Conservation (phyloP, 1,284 basidiomycete species). For the Cutaneotrichosporon sp. region DNA sequence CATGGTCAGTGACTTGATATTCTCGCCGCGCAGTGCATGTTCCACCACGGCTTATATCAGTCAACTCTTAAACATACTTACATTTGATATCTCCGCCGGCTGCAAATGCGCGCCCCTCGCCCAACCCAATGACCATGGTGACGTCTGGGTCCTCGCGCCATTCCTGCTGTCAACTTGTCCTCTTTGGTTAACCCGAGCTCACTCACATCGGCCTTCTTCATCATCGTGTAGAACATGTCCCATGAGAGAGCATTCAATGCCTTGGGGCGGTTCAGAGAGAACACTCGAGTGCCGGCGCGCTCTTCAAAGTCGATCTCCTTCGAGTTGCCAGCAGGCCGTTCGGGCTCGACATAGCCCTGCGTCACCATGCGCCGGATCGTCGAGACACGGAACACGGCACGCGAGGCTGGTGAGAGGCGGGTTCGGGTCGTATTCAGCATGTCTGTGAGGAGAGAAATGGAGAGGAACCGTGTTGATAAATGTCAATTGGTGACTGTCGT, state of each 20-base stretch:
- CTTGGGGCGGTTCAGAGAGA: slow-evolving; percentile 63
- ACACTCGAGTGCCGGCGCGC: slow-evolving; percentile 10
- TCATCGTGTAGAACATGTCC: slow-evolving; percentile 74
- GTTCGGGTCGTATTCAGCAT: not conserved
- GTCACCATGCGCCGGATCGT: slow-evolving; percentile 1
- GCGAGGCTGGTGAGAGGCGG: not conserved
- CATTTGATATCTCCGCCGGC: slow-evolving; percentile 22
- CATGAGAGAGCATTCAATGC: slow-evolving; percentile 84
- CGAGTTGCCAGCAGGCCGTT: slow-evolving; percentile 28
- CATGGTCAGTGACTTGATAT: slow-evolving; percentile 64
- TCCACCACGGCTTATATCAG: slow-evolving; percentile 12
- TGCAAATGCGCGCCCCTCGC: slow-evolving; percentile 17
- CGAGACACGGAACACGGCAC: not conserved
- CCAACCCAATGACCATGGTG: slow-evolving; percentile 14
- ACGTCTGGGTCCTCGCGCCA: slow-evolving; percentile 19
- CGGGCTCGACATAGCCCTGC: not conserved
- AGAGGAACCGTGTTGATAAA: not conserved
- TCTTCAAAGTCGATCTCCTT: slow-evolving; percentile 12
- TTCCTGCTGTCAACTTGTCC: slow-evolving; percentile 61
- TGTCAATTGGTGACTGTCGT: not conserved
- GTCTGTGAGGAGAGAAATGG: not conserved
- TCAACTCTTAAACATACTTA: not conserved
- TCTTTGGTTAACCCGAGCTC: too few species aligned
- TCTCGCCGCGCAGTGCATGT: slow-evolving; percentile 30
- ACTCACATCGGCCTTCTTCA: slow-evolving; percentile 51